A percentile compares a stretch with the other conserved stretches of the same genome.
These are phyloP conservation scores for Neurospora sp. DNA, from an alignment of 495 filamentous ascomycete genomes.

Conservation along the genomic window DNA sequence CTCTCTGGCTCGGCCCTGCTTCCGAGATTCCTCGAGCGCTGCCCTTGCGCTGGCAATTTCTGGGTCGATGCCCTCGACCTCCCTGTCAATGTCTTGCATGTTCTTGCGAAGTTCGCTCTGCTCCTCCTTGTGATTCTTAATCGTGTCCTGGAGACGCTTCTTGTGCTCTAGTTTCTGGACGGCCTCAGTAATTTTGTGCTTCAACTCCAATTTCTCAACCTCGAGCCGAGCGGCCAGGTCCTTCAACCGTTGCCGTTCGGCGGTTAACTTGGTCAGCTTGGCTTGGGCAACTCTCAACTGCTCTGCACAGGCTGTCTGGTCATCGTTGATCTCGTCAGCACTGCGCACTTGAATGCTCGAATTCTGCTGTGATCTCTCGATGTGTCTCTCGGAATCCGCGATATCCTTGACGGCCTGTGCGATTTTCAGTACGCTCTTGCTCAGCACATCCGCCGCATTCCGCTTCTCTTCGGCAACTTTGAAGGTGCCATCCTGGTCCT, in stretches of 20 bases:
- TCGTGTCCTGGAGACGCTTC: slow-evolving; percentile 49
- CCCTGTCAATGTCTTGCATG: slow-evolving; percentile 54
- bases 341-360: slow-evolving; percentile 52
- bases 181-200: slow-evolving; percentile 56
- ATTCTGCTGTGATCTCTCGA: slow-evolving; percentile 63
- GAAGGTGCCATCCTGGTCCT: slow-evolving; percentile 63
- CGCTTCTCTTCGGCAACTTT: slow-evolving; percentile 52
- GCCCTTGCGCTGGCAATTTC: slow-evolving; percentile 63
- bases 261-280: slow-evolving; percentile 48
- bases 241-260: slow-evolving; percentile 61
- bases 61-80: slow-evolving; percentile 60
- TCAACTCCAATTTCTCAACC: slow-evolving; percentile 57
- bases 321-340: slow-evolving; percentile 72
- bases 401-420: slow-evolving; percentile 62
- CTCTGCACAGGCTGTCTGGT: slow-evolving; percentile 58
- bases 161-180: slow-evolving; percentile 71
- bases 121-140: slow-evolving; percentile 60
- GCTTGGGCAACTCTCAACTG: slow-evolving; percentile 52
- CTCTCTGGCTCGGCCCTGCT: slow-evolving; percentile 61
- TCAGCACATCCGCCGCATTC: slow-evolving; percentile 63
- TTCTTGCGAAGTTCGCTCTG: slow-evolving; percentile 56
- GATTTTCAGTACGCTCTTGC: slow-evolving; percentile 67
- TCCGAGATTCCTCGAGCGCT: slow-evolving; percentile 62
- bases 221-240: slow-evolving; percentile 59
- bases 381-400: slow-evolving; percentile 53